phyloP scores from a whole-genome alignment of 306 rosid species.

The Lathyrus oleraceus region DNA sequence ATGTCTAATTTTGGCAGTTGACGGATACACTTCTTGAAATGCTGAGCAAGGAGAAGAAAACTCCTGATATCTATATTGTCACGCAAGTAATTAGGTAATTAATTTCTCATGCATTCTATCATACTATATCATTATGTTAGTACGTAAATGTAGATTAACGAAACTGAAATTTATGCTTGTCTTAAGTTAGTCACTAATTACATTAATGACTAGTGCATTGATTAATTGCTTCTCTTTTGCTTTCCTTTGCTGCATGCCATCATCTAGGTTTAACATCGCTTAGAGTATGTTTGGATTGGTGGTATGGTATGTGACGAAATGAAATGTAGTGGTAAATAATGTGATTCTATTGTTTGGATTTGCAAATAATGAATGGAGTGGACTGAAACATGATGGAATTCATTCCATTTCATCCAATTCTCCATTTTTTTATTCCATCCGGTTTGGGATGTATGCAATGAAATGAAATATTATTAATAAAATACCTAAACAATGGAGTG shows the following conservation, averaged over 20 bases:
- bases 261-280: conserved; percentile 1
- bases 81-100: conserved; percentile 82
- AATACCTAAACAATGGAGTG: no score
- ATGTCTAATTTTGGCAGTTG: conserved; percentile 56
- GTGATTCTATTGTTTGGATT: no score
- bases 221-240: conserved; percentile 22
- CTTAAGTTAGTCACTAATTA: conserved; percentile 1
- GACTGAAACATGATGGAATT: no score
- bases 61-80: conserved; percentile 63
- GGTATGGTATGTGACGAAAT: no score
- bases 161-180: not conserved
- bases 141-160: conserved; percentile 15
- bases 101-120: conserved; percentile 20
- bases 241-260: conserved; percentile 26
- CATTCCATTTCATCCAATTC: no score
- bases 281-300: no score
- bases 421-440: no score
- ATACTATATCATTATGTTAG: conserved; percentile 14
- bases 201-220: conserved; percentile 9
- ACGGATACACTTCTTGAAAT: conserved; percentile 67
- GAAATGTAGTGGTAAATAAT: no score
- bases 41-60: conserved; percentile 67
- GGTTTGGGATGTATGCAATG: no score
- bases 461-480: no score
- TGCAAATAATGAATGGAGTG: no score